These are phyloP conservation scores for Rhizopus microsporus DNA, from an alignment of 371 early-diverging fungal species.

Conservation along the genomic window DNA sequence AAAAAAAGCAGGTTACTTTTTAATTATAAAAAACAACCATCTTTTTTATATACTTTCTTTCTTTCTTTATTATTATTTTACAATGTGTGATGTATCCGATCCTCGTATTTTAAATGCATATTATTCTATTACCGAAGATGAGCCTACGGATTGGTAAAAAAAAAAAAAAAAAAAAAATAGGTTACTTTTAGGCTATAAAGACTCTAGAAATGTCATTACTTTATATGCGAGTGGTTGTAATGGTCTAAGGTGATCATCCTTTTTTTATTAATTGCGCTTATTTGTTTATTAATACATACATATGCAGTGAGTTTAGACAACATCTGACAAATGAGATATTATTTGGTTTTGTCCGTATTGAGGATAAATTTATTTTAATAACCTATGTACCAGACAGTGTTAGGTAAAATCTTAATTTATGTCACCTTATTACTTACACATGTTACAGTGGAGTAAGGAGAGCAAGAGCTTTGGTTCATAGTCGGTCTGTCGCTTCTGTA, in stretches of 20 bases:
- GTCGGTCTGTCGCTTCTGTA: constrained; percentile 61
- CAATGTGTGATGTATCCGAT: constrained; percentile 71
- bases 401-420: constrained; percentile 45
- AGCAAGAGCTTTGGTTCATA: constrained; percentile 74
- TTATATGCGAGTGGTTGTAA: constrained; percentile 61
- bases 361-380: constrained; percentile 63
- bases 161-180: constrained; percentile 28
- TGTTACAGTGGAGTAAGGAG: constrained; percentile 60
- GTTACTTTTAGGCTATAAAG: constrained; percentile 72
- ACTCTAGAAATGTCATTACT: constrained; percentile 68
- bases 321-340: constrained; percentile 66
- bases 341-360: constrained; percentile 65
- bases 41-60: constrained; percentile 3
- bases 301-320: constrained; percentile 54
- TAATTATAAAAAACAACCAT: not conserved
- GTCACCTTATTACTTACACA: not conserved
- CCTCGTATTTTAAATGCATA: constrained; percentile 65
- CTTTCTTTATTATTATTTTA: constrained; percentile 3
- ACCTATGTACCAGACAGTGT: constrained; percentile 71
- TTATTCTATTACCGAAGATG: constrained; percentile 56
- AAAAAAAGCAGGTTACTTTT: no score
- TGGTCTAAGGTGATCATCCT: constrained; percentile 46
- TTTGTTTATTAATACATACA: not conserved
- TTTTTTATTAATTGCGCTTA: not conserved
- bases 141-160: constrained; percentile 57